Base-by-base conservation (phyloP, 495 filamentous ascomycete species). In the Hypoxylon perforatum region DNA sequence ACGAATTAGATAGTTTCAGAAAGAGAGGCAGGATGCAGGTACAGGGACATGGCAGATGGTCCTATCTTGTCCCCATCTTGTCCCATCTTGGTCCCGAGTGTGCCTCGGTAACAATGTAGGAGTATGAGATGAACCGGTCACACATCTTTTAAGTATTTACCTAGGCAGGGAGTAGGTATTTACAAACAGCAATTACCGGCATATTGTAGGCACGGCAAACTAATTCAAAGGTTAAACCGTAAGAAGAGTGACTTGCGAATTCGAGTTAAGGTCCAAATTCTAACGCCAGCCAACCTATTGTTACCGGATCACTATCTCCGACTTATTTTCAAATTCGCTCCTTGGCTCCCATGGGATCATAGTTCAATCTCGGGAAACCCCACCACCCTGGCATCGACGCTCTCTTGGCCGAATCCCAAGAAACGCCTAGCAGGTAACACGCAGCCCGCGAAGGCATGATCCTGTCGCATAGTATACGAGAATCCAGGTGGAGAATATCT, bases 11-110 rank as follows among this genome's bases (percentile, higher is more conserved):
- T 15, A 44, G 65, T 68, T 68, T 68, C 65, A 68, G 53, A 47
- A 50, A 67, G 36, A 61, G 30, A 38, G n/a, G 36, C 36, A 67
- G 58, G 65, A 68, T 68, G 14, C 53, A 61, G 65, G 59, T 44
- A 63, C 65, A 67, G 65, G 59, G 47, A 28, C 25, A 28, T 28
- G 25, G 25, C 17, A 12, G 22, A 17, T 44, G 25, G 47, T 50
- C 38, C 25, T 53, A 45, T 57, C 56, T 56, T 45, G 60, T 54
- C 60, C 12, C 25, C 25, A 28, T 28, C 25, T 28, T 28, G 25
- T 28, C 25, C 25, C 7, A 28, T 28, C 25, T 28, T 28, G 25
- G 25, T 28, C 25, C 25, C 25, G 41, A 50, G 23, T 38, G 51
- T 49, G 55, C 18, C 41, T 57, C 22, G 52, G 25, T 14, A 36